These are phyloP conservation scores for Pluteus cervinus DNA, from an alignment of 768 basidiomycete genomes.

Conservation along the genomic window DNA sequence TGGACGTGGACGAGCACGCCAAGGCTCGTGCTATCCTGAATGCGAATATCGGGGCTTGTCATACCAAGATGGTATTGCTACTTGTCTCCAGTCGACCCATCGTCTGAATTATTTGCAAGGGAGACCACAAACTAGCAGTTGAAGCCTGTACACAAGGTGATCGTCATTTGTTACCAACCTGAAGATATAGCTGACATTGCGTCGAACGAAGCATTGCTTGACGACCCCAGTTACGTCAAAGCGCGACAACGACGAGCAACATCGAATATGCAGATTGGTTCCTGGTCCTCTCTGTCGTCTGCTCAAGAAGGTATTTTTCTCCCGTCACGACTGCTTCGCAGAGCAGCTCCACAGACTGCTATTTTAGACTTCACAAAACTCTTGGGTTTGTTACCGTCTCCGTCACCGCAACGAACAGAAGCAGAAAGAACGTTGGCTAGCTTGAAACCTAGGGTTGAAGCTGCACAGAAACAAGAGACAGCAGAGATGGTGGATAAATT, in stretches of 20 bases:
- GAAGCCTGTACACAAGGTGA: slow-evolving; percentile 75
- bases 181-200: not conserved
- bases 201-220: slow-evolving; percentile 57
- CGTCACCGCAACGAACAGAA: slow-evolving; percentile 43
- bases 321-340: not conserved
- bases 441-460: slow-evolving; percentile 65
- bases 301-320: slow-evolving; percentile 71
- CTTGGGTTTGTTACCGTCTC: slow-evolving; percentile 53
- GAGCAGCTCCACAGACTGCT: slow-evolving; percentile 1
- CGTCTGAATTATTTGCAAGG: slow-evolving; percentile 32
- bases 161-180: not conserved
- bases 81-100: slow-evolving; percentile 2
- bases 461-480: slow-evolving; percentile 80
- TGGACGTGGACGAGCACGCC: slow-evolving; percentile 36
- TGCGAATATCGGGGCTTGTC: slow-evolving; percentile 87
- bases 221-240: slow-evolving; percentile 83
- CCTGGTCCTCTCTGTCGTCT: slow-evolving; percentile 78
- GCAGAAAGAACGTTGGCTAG: slow-evolving; percentile 41
- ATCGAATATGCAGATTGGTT: slow-evolving; percentile 73
- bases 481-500: slow-evolving; percentile 90
- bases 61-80: slow-evolving; percentile 61
- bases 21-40: slow-evolving; percentile 68
- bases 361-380: slow-evolving; percentile 71
- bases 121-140: slow-evolving; percentile 73
- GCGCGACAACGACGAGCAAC: slow-evolving; percentile 84